Evolutionary conservation across 2,329 filamentous ascomycete genomes (phyloP), one percentile per base, ranked within the genome.

Genomic region (Fusarium chlamydosporum): DNA sequence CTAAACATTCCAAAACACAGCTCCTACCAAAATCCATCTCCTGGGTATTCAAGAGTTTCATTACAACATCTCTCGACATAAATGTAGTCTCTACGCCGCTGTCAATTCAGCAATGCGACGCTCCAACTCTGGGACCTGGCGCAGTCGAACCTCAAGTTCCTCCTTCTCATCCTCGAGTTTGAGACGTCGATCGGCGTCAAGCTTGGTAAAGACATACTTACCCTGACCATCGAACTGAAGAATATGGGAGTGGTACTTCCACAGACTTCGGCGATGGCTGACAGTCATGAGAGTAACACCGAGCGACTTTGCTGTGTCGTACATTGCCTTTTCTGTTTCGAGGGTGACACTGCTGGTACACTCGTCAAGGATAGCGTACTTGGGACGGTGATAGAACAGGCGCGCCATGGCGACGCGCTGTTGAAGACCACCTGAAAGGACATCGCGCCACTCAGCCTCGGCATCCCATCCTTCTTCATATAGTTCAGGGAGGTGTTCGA

Each of bases 201-300:
- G 82, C 58, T 87, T 88, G 0, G 94, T 96, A 76, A 99, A 99
- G 35, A 97, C 88, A 74, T 92, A 97, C 51, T 93, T 85, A 0
- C 96, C 96, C 79, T 97, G 93, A 0, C 96, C 96, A 79, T 98
- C 95, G 77, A 99, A 99, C 79, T 99, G 96, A 76, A 99, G 80
- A 64, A 99, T 98, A 79, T 91, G 91, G 71, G 89, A 91, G 79
- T 99, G 96, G 79, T 99, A 98, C 79, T 96, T 94, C 96, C 96
- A 99, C 72, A 99, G 80, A 81, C 93, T 97, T 66, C 94, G 84
- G 10, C 96, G 85, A 79, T 99, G 96, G 69, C 90, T 94, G 26
- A 99, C 96, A 0, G 96, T 99, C 93, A 99, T 97, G 67, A 99
- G 86, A 0, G 96, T 98, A 74, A 97, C 96, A 5, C 93, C 94